Evolutionary conservation across 805 yeast genomes (phyloP), one percentile per base, ranked within the genome.

Genomic region (Spathaspora passalidarum): DNA sequence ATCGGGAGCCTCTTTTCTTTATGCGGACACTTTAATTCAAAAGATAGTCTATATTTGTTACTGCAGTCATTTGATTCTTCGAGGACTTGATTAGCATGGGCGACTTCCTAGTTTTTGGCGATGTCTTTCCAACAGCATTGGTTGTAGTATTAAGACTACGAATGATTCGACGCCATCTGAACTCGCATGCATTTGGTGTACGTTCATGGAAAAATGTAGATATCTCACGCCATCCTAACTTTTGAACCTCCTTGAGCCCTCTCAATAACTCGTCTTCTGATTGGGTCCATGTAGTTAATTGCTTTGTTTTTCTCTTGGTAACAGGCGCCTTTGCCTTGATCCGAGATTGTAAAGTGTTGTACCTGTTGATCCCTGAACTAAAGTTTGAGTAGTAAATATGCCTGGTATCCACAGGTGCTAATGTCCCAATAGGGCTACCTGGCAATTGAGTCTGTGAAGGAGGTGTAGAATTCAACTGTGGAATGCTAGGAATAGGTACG

Each of bases 161-260:
- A 23, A 75, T 72, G 16, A 76, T 66, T 51, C 96, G 67, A 62
- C 96, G 77, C 96, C 96, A 88, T 55, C 96, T 78, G 60, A 87
- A 87, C 66, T 87, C 95, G 56, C 96, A 87, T 2, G 95, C 95
- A 60, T 87, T 88, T 32, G 95, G 90, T 2, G 96, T 88, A 59
- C 96, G 71, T 61, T 84, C 84, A 37, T 80, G 76, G 63, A 88
- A 88, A 57, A 85, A 86, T 26, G 82, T 75, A 1, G 94, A 84
- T 42, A 88, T 88, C 53, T 88, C 96, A 62, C 88, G 82, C 96
- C 96, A 88, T 1, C 96, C 96, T 54, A 88, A 73, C 60, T 86
- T 86, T 61, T 83, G 87, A 50, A 82, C 81, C 61, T 88, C 96
- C 64, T 88, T 88, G 57, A 88, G 73, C 56, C 84, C 87, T 43